phyloP scores from a whole-genome alignment of 108 stramenopile genomes.

The Cyclotella atomus region DNA sequence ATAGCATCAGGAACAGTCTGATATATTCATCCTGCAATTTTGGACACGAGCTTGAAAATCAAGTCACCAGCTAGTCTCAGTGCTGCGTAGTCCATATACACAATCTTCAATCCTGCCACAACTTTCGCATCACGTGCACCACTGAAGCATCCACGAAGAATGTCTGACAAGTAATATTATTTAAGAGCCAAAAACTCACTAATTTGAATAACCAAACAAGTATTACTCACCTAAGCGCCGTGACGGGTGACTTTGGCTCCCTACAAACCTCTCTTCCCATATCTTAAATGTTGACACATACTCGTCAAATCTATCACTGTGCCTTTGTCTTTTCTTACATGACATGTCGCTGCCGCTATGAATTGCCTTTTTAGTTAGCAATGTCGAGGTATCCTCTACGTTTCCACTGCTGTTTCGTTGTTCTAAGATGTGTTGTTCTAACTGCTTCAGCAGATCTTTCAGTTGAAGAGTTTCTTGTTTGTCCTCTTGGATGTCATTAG shows the following conservation, averaged over 20 bases:
- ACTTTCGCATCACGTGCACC: conserved; percentile 75
- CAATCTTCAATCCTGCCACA: conserved; percentile 75
- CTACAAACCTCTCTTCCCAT: conserved; percentile 70
- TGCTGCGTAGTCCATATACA: conserved; percentile 79
- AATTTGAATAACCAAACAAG: no score
- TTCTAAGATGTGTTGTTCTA: conserved; percentile 16
- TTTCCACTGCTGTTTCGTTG: neutral
- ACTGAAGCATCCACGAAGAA: conserved; percentile 81
- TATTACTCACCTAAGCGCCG: conserved; percentile 16
- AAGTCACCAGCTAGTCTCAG: conserved; percentile 79
- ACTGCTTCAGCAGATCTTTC: conserved; percentile 3
- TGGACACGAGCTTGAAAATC: conserved; percentile 76
- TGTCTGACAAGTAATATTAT: conserved; percentile 36
- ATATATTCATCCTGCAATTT: conserved; percentile 49
- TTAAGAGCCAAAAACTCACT: no score
- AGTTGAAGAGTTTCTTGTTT: neutral
- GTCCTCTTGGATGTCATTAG: conserved; percentile 1
- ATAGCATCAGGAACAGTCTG: no score
- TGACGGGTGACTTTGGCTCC: neutral
- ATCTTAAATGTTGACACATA: conserved; percentile 70
- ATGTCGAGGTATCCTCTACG: conserved; percentile 19
- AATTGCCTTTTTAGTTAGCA: conserved; percentile 36
- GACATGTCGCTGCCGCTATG: conserved; percentile 19
- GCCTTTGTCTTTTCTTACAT: conserved; percentile 46
- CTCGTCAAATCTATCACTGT: conserved; percentile 68